phyloP scores from a whole-genome alignment of 192 early-diverging fungal genomes.

The Anaeromyces robustus region DNA sequence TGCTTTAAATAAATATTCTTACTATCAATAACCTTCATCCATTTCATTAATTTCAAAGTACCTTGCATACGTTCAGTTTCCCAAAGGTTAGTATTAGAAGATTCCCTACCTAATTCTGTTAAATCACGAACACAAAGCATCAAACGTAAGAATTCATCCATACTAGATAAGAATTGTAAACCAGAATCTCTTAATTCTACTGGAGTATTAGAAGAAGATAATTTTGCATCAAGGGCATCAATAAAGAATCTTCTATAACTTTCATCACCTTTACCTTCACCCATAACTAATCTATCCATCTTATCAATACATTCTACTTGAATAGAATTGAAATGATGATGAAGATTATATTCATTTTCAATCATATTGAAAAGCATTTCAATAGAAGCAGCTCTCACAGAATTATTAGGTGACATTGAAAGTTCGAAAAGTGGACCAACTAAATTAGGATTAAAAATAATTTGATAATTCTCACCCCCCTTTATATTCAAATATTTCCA shows the following conservation, averaged over 20 bases:
- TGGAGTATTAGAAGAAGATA: slow-evolving; percentile 2
- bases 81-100: background rate
- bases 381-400: slow-evolving; percentile 16
- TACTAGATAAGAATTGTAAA: slow-evolving; percentile 20
- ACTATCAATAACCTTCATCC: slow-evolving; percentile 39
- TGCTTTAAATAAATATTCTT: slow-evolving; percentile 49
- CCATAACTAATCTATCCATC: slow-evolving; percentile 16
- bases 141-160: slow-evolving; percentile 32
- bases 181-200: background rate
- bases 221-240: slow-evolving; percentile 17
- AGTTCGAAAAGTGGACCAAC: slow-evolving; percentile 28
- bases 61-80: slow-evolving; percentile 45
- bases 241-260: slow-evolving; percentile 22
- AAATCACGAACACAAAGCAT: slow-evolving; percentile 32
- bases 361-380: slow-evolving; percentile 23
- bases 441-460: slow-evolving; percentile 1
- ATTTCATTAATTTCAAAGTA: slow-evolving; percentile 44
- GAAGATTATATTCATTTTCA: slow-evolving; percentile 5
- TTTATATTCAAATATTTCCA: slow-evolving; percentile 26
- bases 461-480: background rate
- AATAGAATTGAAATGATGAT: slow-evolving; percentile 18
- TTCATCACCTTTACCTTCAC: slow-evolving; percentile 18
- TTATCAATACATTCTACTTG: slow-evolving; percentile 27
- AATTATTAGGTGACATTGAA: slow-evolving; percentile 22
- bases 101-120: slow-evolving; percentile 28